Evolutionary conservation across 2,329 filamentous ascomycete genomes (phyloP).

Genomic region (Penicillium sp.): DNA sequence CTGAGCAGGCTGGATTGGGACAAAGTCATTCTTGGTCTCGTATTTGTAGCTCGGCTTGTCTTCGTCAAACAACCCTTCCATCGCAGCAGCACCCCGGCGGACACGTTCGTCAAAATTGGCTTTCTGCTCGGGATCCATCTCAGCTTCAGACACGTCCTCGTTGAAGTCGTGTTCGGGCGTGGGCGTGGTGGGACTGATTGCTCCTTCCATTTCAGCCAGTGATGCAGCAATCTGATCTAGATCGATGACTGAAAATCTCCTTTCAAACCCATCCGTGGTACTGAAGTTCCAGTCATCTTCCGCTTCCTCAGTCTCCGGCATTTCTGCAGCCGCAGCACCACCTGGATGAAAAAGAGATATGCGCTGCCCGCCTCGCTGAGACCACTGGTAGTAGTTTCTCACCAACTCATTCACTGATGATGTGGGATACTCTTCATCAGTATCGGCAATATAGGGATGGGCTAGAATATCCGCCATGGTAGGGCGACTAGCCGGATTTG

Average conservation of each 20-base stretch:
- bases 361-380: slow-evolving; percentile 48
- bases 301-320: slow-evolving; percentile 45
- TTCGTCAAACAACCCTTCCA: slow-evolving; percentile 58
- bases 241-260: slow-evolving; percentile 48
- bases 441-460: slow-evolving; percentile 46
- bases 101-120: slow-evolving; percentile 58
- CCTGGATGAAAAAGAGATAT: slow-evolving; percentile 59
- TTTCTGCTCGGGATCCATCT: slow-evolving; percentile 46
- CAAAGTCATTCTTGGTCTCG: slow-evolving; percentile 52
- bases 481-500: slow-evolving; percentile 46
- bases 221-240: slow-evolving; percentile 48
- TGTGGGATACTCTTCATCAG: slow-evolving; percentile 46
- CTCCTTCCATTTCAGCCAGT: slow-evolving; percentile 44
- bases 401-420: slow-evolving; percentile 46
- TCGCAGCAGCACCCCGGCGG: slow-evolving; percentile 54
- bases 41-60: slow-evolving; percentile 58
- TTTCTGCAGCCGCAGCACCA: slow-evolving; percentile 56
- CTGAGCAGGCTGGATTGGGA: slow-evolving; percentile 43
- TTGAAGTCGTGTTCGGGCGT: slow-evolving; percentile 26
- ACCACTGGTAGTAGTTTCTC: slow-evolving; percentile 50
- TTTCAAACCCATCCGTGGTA: slow-evolving; percentile 60
- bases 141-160: slow-evolving; percentile 32
- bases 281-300: slow-evolving; percentile 64
- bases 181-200: slow-evolving; percentile 34
- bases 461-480: slow-evolving; percentile 47